Base-by-base conservation (phyloP, 805 yeast species). In the Jamesozyma hellenica region DNA sequence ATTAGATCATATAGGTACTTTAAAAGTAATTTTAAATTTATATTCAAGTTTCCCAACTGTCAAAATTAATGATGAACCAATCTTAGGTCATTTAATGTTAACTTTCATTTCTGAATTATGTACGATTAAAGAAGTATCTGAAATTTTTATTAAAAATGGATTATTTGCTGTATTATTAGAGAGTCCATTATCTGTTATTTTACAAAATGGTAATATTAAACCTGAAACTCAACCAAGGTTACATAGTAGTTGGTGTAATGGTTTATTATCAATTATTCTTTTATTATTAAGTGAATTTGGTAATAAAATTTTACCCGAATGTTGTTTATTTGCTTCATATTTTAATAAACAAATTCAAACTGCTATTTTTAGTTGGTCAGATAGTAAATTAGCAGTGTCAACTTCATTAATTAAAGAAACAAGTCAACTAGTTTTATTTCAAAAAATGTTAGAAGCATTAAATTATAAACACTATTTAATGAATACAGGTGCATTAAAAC, bases 211-310 rank as follows among this genome's bases (percentile, higher is more conserved):
- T 0, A 71, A 71, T 7, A 60, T 84, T 2, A 64, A 68, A 12
- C 71, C 82, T 2, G 68, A 67, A 29, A 52, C 61, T 1, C 58
- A 74, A 3, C 71, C 83, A 0, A 71, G 73, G 35, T 60, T 82
- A 42, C 90, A 87, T 56, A 70, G 73, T 38, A 65, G 83, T n/a
- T 88, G 96, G 96, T 72, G 77, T n/a, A 77, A 79, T 51, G 95
- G 95, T 1, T 61, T 88, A 14, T 64, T 88, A 25, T 78, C 92
- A 0, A 73, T 84, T 4, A 63, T 82, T 16, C 61, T 84, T 36
- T 64, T 74, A 1, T 59, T 84, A 13, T 53, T 85, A 30, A 68
- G 77, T 21, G 72, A 70, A 36, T 74, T 86, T 42, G 90, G 90
- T 1, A 70, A 70, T 1, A 67, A 74, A 32, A 65, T 81, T 2